These are phyloP conservation scores for Theobroma cacao DNA, from an alignment of 345 rosid genomes.

Conservation along the genomic window DNA sequence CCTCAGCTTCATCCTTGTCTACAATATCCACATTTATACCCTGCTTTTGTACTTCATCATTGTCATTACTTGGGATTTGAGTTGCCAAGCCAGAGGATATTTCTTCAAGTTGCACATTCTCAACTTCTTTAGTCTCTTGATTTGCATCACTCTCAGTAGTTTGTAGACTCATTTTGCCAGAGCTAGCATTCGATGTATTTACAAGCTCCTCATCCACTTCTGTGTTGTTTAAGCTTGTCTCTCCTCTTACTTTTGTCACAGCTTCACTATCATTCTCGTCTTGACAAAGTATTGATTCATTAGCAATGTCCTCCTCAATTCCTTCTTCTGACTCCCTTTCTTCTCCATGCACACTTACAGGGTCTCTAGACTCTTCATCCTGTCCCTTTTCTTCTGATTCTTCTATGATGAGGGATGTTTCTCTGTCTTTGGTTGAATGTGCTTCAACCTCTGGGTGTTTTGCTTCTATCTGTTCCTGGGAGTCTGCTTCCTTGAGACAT, in stretches of 20 bases:
- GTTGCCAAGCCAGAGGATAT: slow-evolving; percentile 19
- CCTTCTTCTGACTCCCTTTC: too few relatives aligned
- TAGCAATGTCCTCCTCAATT: too few relatives aligned
- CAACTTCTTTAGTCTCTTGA: slow-evolving; percentile 15
- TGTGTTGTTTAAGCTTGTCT: slow-evolving; percentile 17
- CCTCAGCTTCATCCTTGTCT: neutral
- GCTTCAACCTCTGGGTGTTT: slow-evolving; percentile 21
- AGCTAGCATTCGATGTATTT: neutral
- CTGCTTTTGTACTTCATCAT: neutral
- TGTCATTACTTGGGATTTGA: slow-evolving; percentile 8
- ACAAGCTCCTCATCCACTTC: slow-evolving; percentile 13
- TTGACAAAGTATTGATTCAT: too few relatives aligned
- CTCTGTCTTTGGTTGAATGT: slow-evolving; percentile 15
- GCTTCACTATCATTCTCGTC: slow-evolving; percentile 14
- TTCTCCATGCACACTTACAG: too few relatives aligned
- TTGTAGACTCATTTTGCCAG: neutral
- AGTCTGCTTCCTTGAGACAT: slow-evolving; percentile 21
- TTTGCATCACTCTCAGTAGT: slow-evolving; percentile 5
- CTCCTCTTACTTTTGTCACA: slow-evolving; percentile 2
- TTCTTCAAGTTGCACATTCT: slow-evolving; percentile 9
- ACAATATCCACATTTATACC: neutral
- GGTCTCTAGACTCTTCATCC: slow-evolving; percentile 15
- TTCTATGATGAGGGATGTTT: slow-evolving; percentile 6
- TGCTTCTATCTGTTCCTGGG: slow-evolving; percentile 19
- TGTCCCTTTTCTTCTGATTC: slow-evolving; percentile 12